A percentile compares a stretch with the other conserved stretches of the same genome.
phyloP scores from a whole-genome alignment of 805 yeast genomes.

The Naumovozyma baii region DNA sequence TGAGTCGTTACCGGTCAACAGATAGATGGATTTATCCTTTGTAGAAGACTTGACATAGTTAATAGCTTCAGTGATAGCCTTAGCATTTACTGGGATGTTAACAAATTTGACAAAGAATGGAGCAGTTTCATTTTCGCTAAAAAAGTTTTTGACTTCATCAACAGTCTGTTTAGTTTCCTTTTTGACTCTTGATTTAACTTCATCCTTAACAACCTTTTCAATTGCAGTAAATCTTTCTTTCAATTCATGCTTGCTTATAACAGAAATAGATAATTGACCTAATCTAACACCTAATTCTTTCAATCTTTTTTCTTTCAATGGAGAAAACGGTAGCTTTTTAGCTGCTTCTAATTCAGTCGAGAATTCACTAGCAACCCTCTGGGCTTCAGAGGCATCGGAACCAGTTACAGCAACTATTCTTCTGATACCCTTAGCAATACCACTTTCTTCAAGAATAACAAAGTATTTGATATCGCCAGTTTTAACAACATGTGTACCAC shows the following conservation, averaged over 20 bases:
- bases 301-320: slow-evolving; percentile 67
- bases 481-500: slow-evolving; percentile 93
- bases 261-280: slow-evolving; percentile 75
- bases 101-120: slow-evolving; percentile 58
- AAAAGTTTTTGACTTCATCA: slow-evolving; percentile 66
- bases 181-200: slow-evolving; percentile 78
- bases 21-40: slow-evolving; percentile 65
- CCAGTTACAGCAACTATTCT: slow-evolving; percentile 98
- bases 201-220: slow-evolving; percentile 83
- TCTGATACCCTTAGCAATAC: slow-evolving; percentile 97
- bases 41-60: slow-evolving; percentile 69
- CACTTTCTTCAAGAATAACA: slow-evolving; percentile 85
- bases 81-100: slow-evolving; percentile 71
- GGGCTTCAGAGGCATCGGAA: slow-evolving; percentile 79
- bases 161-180: slow-evolving; percentile 74
- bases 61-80: slow-evolving; percentile 89
- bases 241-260: slow-evolving; percentile 65
- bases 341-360: slow-evolving; percentile 49
- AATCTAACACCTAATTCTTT: slow-evolving; percentile 79
- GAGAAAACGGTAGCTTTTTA: slow-evolving; percentile 57
- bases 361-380: slow-evolving; percentile 70
- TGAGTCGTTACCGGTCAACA: slow-evolving; percentile 59
- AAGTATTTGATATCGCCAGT: slow-evolving; percentile 90
- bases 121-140: slow-evolving; percentile 43
- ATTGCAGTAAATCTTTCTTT: slow-evolving; percentile 65